These are phyloP conservation scores for Pseudocercospora crystallina DNA, from an alignment of 2,329 filamentous ascomycete species.

Conservation along the genomic window DNA sequence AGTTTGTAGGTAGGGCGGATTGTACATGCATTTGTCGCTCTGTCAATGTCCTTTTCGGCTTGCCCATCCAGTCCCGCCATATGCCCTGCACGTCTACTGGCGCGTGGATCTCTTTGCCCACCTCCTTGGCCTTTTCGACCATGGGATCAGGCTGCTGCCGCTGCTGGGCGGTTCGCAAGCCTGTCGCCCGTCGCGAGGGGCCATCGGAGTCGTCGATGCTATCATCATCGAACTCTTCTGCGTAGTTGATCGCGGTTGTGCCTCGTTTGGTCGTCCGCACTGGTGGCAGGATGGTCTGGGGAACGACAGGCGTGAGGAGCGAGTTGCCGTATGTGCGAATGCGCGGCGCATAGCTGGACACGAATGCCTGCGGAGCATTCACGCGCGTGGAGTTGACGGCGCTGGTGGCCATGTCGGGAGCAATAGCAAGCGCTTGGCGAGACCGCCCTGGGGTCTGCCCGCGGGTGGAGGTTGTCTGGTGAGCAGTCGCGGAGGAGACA, in stretches of 20 bases:
- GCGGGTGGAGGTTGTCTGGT: conserved; percentile 1
- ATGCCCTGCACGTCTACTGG: conserved; percentile 87
- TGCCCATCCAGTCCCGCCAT: conserved; percentile 94
- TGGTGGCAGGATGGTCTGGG: conserved; percentile 64
- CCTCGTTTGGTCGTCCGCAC: conserved; percentile 93
- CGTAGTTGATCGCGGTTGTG: conserved; percentile 95
- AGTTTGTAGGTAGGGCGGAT: conserved; percentile 77
- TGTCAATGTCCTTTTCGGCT: conserved; percentile 55
- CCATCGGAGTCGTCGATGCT: conserved; percentile 75
- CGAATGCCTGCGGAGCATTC: conserved; percentile 77
- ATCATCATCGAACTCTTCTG: conserved; percentile 90
- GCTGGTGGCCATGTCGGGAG: conserved; percentile 16
- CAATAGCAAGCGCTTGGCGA: conserved; percentile 3
- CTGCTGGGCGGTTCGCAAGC: conserved; percentile 76
- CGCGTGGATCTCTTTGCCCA: conserved; percentile 75
- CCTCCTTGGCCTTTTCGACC: conserved; percentile 63
- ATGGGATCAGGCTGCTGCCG: conserved; percentile 62
- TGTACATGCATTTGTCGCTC: conserved; percentile 63
- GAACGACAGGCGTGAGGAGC: conserved; percentile 80
- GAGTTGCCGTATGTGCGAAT: conserved; percentile 89
- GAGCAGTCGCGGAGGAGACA: conserved; percentile 16
- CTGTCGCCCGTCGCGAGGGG: conserved; percentile 64
- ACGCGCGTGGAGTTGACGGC: conserved; percentile 35
- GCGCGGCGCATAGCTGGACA: conserved; percentile 88
- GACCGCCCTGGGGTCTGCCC: conserved; percentile 15